A percentile compares a stretch with the other conserved stretches of the same genome.
Conservation (phyloP, 108 stramenopile genomes). For the Asterionellopsis glacialis region DNA sequence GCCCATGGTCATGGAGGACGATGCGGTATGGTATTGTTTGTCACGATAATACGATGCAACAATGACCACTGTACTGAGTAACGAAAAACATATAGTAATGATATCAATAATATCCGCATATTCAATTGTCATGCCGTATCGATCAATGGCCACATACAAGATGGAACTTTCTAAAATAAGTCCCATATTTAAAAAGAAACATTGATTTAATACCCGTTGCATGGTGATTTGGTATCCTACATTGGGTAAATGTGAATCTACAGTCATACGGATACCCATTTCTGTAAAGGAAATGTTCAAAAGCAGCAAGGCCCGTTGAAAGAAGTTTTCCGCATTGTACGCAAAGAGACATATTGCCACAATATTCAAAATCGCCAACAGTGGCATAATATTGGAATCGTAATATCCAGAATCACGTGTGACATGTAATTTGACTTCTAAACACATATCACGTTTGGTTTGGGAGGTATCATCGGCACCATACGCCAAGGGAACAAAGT, state of each 20-base stretch:
- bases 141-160: slow-evolving; percentile 1
- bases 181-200: slow-evolving; percentile 30
- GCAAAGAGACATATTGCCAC: slow-evolving; percentile 33
- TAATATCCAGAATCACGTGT: slow-evolving; percentile 40
- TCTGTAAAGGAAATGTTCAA: slow-evolving; percentile 50
- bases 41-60: no score
- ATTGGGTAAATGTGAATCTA: slow-evolving; percentile 36
- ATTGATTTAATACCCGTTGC: slow-evolving; percentile 47
- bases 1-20: no score
- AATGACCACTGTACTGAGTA: no score
- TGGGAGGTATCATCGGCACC: slow-evolving; percentile 7
- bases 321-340: slow-evolving; percentile 33
- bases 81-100: no score
- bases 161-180: slow-evolving; percentile 25
- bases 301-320: slow-evolving; percentile 26
- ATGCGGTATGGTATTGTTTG: no score
- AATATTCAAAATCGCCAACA: slow-evolving; percentile 38
- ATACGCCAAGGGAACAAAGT: slow-evolving; percentile 27
- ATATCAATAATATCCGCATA: no score
- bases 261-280: slow-evolving; percentile 49
- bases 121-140: no score
- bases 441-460: slow-evolving; percentile 23
- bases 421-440: slow-evolving; percentile 35
- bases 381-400: slow-evolving; percentile 54
- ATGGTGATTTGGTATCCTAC: slow-evolving; percentile 56